Evolutionary conservation across 305 asterid species (phyloP), one percentile per base, ranked within the genome.

Genomic region (Lippia alba): DNA sequence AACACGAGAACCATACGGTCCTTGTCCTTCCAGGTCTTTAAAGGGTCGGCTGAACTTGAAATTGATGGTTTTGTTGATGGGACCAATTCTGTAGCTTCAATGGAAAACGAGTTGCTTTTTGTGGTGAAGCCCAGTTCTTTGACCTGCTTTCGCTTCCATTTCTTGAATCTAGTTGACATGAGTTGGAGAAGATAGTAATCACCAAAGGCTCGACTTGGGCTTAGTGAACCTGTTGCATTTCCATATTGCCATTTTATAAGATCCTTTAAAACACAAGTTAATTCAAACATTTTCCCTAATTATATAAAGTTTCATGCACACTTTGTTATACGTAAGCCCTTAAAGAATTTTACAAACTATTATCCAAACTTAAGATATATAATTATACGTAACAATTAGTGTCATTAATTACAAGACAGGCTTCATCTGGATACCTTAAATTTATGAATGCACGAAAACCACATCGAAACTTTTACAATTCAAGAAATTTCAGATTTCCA

Each of bases 71-170:
- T 1, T 58, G 15, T 76, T 17, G 16, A 14, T 15, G 14, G 14
- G 48, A 16, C 70, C 58, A 49, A 64, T 67, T 76, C 72, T 33
- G 62, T 70, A 36, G 69, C 58, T 50, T 61, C 76, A 15, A 2
- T 49, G 5, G 69, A 44, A 32, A 55, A 70, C 0, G 64, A 65
- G 16, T 9, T 70, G 39, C 57, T 76, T 15, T 64, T 76, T 18
- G 19, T 70, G 5, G 14, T 63, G 4, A 41, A 24, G 16, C 55
- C 59, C 46, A 36, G 11, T 19, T 5, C 8, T 12, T 3, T 1
- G 7, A 1, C 32, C 19, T 12, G 0, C 75, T 34, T 16, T 46
- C 14, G 32, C 61, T 70, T 69, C 63, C 71, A 51, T 12, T 30
- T 76, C 55, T 39, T 62, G 33, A 58, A 76, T 20, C 9, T 64